phyloP scores from a whole-genome alignment of 148 eudicot genomes.

The Vaccinium myrtillus region DNA sequence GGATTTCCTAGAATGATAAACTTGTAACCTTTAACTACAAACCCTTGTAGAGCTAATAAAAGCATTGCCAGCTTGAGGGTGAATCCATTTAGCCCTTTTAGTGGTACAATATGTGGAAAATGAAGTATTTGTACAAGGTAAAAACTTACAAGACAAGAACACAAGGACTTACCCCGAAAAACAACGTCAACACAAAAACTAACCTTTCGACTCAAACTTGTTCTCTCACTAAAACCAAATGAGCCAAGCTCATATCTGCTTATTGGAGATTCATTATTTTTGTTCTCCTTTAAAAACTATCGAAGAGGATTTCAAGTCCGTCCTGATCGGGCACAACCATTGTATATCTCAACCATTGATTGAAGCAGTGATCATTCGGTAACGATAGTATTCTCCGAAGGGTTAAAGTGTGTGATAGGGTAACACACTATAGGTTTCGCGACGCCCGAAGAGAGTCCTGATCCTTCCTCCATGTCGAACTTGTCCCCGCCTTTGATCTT shows the following conservation, averaged over 20 bases:
- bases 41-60: too few species aligned
- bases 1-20: too few species aligned
- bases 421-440: slow-evolving; percentile 22
- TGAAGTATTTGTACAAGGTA: neutral
- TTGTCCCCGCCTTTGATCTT: slow-evolving; percentile 13
- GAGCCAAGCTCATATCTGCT: neutral
- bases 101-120: neutral
- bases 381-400: neutral
- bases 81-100: neutral
- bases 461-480: slow-evolving; percentile 27
- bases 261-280: neutral
- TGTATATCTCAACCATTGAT: neutral
- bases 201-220: neutral
- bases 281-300: neutral
- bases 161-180: neutral
- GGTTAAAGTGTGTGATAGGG: slow-evolving; percentile 16
- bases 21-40: too few species aligned
- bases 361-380: neutral
- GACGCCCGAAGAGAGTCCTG: slow-evolving; percentile 14
- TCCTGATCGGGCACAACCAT: neutral
- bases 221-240: neutral
- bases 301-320: neutral
- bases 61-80: neutral
- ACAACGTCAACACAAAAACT: neutral
- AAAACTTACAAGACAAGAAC: neutral